A percentile compares a stretch with the other conserved stretches of the same genome.
Conservation (phyloP, 2,329 filamentous ascomycete genomes). For the Chaetomium sp. region DNA sequence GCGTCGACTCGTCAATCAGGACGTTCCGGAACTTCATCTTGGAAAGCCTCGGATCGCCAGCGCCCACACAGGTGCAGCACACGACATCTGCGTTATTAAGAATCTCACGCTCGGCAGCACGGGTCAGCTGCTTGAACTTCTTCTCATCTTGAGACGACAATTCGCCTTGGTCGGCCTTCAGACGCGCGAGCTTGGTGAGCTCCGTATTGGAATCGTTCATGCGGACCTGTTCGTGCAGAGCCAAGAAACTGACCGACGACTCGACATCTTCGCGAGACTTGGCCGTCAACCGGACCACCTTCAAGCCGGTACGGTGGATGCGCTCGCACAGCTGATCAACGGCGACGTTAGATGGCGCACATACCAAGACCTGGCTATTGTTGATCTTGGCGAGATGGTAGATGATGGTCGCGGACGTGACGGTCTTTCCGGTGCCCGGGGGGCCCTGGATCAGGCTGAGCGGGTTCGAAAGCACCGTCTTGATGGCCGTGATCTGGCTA, state of each 20-base stretch:
- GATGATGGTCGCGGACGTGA: slow-evolving; percentile 97
- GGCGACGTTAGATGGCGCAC: slow-evolving; percentile 95
- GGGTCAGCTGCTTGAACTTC: slow-evolving; percentile 94
- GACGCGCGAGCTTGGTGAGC: slow-evolving; percentile 84
- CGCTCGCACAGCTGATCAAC: slow-evolving; percentile 98
- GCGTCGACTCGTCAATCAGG: slow-evolving; percentile 95
- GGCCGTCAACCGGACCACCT: slow-evolving; percentile 96
- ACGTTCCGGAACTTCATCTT: slow-evolving; percentile 99
- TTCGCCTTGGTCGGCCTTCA: slow-evolving; percentile 90
- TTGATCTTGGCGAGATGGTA: slow-evolving; percentile 97
- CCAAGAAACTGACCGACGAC: slow-evolving; percentile 94
- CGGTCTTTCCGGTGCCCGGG: slow-evolving; percentile 96
- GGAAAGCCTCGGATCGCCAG: slow-evolving; percentile 88
- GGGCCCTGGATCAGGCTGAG: slow-evolving; percentile 95
- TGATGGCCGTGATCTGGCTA: slow-evolving; percentile 95
- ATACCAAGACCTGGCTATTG: slow-evolving; percentile 91
- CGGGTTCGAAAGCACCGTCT: slow-evolving; percentile 89
- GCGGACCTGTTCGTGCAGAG: slow-evolving; percentile 93
- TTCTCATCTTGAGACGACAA: slow-evolving; percentile 96
- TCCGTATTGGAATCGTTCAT: slow-evolving; percentile 97
- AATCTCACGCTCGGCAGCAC: slow-evolving; percentile 92
- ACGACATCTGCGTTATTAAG: slow-evolving; percentile 95
- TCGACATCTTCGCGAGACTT: slow-evolving; percentile 99
- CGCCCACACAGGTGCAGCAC: slow-evolving; percentile 97
- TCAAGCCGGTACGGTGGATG: slow-evolving; percentile 90